phyloP scores from a whole-genome alignment of 345 rosid genomes.

The Syzygium oleosum region DNA sequence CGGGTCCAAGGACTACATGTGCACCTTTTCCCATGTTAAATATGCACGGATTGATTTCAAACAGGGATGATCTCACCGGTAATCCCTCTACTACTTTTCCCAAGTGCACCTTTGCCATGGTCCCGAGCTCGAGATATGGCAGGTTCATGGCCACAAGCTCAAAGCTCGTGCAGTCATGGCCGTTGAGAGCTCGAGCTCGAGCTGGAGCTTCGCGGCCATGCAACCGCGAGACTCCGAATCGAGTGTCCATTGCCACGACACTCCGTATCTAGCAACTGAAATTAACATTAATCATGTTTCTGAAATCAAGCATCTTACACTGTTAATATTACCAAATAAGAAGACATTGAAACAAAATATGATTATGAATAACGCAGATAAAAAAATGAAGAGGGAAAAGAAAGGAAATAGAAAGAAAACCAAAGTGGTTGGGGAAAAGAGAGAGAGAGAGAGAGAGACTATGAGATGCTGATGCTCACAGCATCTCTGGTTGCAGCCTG shows the following conservation, averaged over 20 bases:
- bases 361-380: neutral
- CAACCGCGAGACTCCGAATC: neutral
- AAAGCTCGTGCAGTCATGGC: rapidly evolving
- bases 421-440: neutral
- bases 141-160: neutral
- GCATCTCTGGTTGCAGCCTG: neutral
- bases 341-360: neutral
- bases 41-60: neutral
- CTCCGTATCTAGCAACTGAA: neutral
- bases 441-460: neutral
- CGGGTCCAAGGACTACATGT: neutral
- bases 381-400: neutral
- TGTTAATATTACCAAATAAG: neutral
- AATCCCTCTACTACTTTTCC: neutral
- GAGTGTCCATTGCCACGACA: neutral
- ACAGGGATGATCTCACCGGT: neutral
- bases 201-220: no score
- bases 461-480: neutral
- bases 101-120: neutral
- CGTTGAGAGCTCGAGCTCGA: neutral
- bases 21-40: neutral
- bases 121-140: neutral
- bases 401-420: neutral
- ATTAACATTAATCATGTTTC: neutral
- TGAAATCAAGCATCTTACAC: neutral